Evolutionary conservation across 352 stramenopile species (phyloP).

Genomic region (Phytopythium delawarense): DNA sequence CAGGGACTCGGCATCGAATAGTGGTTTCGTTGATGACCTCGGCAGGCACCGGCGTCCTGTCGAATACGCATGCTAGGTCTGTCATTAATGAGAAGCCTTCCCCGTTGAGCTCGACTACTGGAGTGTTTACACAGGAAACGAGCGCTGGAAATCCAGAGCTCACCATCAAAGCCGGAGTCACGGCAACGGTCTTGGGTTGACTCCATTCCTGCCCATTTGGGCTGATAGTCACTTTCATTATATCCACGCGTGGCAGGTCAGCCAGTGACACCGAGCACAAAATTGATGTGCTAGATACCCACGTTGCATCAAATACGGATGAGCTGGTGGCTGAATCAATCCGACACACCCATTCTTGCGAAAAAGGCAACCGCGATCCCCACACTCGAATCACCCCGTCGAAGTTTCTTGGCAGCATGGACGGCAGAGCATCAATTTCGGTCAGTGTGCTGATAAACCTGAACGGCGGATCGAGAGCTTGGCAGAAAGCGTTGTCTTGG

Average conservation of each 20-base stretch:
- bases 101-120: conserved; percentile 23
- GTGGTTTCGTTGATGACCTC: conserved; percentile 24
- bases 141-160: conserved; percentile 10
- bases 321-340: conserved; percentile 8
- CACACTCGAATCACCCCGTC: conserved; percentile 25
- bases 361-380: conserved; percentile 18
- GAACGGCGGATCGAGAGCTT: conserved; percentile 25
- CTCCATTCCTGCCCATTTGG: conserved; percentile 51
- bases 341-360: conserved; percentile 20
- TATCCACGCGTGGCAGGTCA: not conserved
- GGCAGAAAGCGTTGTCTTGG: conserved; percentile 12
- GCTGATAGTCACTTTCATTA: conserved; percentile 26
- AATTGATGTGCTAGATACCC: conserved; percentile 24
- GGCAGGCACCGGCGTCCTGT: conserved; percentile 20
- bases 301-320: conserved; percentile 8
- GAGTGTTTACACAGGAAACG: conserved; percentile 11
- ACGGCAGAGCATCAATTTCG: conserved; percentile 12
- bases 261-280: conserved; percentile 18
- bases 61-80: conserved; percentile 36
- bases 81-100: conserved; percentile 29
- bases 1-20: conserved; percentile 25
- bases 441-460: conserved; percentile 20
- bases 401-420: conserved; percentile 30
- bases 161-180: conserved; percentile 19
- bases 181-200: conserved; percentile 5